A percentile compares a stretch with the other conserved stretches of the same genome.
Evolutionary conservation across 2,329 filamentous ascomycete genomes (phyloP).

Genomic region (Stachybotrys echinatus): DNA sequence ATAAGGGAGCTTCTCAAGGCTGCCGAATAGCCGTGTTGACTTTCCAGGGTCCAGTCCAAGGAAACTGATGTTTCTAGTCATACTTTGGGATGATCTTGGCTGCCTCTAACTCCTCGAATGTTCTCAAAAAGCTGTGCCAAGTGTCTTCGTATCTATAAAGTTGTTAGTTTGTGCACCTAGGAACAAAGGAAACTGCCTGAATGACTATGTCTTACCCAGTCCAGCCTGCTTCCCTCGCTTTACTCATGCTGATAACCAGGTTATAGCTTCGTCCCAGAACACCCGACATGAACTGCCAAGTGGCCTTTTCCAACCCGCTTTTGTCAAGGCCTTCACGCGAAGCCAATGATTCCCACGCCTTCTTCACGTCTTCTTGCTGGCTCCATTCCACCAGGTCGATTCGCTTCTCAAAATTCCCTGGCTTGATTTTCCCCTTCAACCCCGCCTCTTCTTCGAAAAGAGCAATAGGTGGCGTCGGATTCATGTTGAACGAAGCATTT

Average conservation of each 20-base stretch:
- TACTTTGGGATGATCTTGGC: not conserved
- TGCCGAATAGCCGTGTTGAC: too few relatives aligned
- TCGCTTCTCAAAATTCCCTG: not conserved
- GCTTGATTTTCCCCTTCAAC: not conserved
- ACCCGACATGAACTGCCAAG: not conserved
- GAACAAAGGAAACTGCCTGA: not conserved
- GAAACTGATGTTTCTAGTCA: too few relatives aligned
- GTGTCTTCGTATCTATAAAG: not conserved
- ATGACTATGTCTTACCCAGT: not conserved
- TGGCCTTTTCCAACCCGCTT: not conserved
- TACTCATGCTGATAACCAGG: not conserved
- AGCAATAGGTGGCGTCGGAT: not conserved
- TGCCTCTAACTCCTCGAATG: not conserved
- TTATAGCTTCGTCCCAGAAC: not conserved
- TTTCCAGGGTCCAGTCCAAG: too few relatives aligned
- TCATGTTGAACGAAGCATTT: not conserved
- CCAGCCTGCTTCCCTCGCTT: not conserved
- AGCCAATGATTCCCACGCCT: not conserved
- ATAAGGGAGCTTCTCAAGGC: too few relatives aligned
- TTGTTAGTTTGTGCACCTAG: not conserved
- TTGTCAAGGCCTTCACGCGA: not conserved
- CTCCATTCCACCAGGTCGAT: constrained; percentile 1
- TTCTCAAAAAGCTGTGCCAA: not conserved
- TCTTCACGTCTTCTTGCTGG: not conserved
- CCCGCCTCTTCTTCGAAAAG: not conserved